Base-by-base conservation (phyloP, 1,139 yeast species). In the Taphrina sp. region DNA sequence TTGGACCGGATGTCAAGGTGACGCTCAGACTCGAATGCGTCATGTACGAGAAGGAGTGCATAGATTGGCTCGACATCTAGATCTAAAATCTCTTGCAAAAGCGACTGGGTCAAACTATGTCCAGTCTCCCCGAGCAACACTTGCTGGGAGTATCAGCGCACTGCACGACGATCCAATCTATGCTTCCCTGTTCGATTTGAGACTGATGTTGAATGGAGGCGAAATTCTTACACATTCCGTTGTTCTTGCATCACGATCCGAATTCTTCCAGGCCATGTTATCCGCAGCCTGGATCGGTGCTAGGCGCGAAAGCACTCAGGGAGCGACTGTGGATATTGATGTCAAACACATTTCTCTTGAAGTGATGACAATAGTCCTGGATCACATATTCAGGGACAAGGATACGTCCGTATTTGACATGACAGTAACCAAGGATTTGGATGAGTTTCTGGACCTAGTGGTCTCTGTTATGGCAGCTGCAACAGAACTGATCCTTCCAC, bases 401-500 rank as follows among this genome's bases (percentile, higher is more conserved):
- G 75, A 74, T 57, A 62, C 67, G 17, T 66, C 70, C 0, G 61
- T 85, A 3, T 77, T 85, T 62, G 76, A 78, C 43, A 66, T 64
- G 1, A 63, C 72, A 17, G 62, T 63, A 2, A 62, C 70, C 7
- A 64, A 66, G 0, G 72, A 73, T 28, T 60, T 68, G n/a, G 70
- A 74, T 28, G 77, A 75, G 1, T 81, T 81, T 60, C 73, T 85
- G 5, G 78, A 79, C 57, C 69, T 74, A 31, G 69, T 82, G 2
- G 69, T 88, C 28, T 85, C 82, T 14, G 67, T 86, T 44, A 72
- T 85, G 59, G 81, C 78, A 52, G 69, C 81, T 3, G 72, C 88
- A 1, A 92, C 87, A 63, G 83, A 82, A 61, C 67, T 88, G 14
- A 67, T 85, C 60, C 66, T 88, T 38, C 75, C 77, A 44, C 80